These are phyloP conservation scores for Trichocladium uniseriatum DNA, from an alignment of 495 filamentous ascomycete genomes.

Conservation along the genomic window DNA sequence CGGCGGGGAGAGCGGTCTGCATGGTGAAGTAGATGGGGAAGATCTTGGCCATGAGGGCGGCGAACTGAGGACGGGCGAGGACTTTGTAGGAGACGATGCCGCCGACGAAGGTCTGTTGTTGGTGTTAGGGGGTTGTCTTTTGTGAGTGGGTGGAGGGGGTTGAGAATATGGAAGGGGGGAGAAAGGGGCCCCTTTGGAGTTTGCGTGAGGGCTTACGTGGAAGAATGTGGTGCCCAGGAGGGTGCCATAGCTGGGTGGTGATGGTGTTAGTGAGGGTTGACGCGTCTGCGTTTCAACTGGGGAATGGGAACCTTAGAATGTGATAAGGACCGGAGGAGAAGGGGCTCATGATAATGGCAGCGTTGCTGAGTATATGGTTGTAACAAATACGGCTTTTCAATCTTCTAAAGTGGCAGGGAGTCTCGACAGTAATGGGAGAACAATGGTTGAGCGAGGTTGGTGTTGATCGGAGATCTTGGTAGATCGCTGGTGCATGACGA, in stretches of 20 bases:
- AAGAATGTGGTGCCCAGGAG: constrained; percentile 70
- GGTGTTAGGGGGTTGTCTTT: background rate
- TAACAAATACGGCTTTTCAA: too few relatives aligned
- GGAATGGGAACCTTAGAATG: too few relatives aligned
- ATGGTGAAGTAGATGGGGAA: constrained; percentile 83
- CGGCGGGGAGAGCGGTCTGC: constrained; percentile 61
- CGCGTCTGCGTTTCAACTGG: constrained; percentile 46
- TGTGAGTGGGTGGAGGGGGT: background rate
- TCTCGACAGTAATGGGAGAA: too few relatives aligned
- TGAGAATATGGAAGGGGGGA: background rate
- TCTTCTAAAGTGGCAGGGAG: too few relatives aligned
- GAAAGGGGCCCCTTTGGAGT: too few relatives aligned
- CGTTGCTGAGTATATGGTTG: too few relatives aligned
- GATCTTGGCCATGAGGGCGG: constrained; percentile 63
- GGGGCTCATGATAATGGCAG: constrained; percentile 24
- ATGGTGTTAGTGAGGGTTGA: background rate
- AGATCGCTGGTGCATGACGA: too few relatives aligned
- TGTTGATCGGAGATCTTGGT: too few relatives aligned
- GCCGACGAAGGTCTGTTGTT: constrained; percentile 61
- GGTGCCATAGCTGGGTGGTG: constrained; percentile 56
- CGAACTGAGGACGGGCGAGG: constrained; percentile 72
- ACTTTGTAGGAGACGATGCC: constrained; percentile 64
- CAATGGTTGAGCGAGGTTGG: too few relatives aligned
- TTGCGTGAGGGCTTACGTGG: constrained; percentile 49
- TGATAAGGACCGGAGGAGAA: constrained; percentile 64